Evolutionary conservation across 306 rosid species (phyloP).

Genomic region (Cicer pinnatifidum): DNA sequence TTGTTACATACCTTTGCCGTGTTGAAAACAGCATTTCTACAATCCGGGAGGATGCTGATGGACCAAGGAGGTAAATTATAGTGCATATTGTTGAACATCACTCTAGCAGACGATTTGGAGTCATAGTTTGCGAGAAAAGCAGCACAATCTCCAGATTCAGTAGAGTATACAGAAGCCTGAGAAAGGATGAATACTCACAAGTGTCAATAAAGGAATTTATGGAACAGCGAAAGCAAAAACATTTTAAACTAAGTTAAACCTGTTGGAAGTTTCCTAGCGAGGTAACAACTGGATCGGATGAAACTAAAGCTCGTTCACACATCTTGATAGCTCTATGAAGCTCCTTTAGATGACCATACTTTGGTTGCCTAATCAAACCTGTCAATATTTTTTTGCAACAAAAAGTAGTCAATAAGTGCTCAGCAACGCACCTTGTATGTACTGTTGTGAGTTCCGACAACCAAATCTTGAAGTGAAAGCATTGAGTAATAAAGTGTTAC

Average conservation of each 20-base stretch:
- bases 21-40: conserved; percentile 86
- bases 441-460: not conserved
- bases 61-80: conserved; percentile 98
- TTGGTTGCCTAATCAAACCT: conserved; percentile 96
- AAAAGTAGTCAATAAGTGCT: conserved; percentile 35
- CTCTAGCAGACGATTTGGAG: conserved; percentile 72
- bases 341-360: conserved; percentile 96
- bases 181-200: conserved; percentile 36
- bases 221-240: not conserved
- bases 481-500: not conserved
- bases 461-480: conserved; percentile 37
- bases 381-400: conserved; percentile 36
- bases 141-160: conserved; percentile 84
- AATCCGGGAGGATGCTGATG: conserved; percentile 93
- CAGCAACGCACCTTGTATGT: not conserved
- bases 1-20: conserved; percentile 81
- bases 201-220: conserved; percentile 45
- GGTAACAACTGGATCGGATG: conserved; percentile 84
- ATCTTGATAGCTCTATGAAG: conserved; percentile 86
- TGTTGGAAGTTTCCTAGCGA: conserved; percentile 90
- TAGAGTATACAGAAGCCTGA: conserved; percentile 83
- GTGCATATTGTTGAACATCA: conserved; percentile 97
- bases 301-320: conserved; percentile 80
- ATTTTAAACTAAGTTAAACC: conserved; percentile 51
- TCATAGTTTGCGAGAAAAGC: conserved; percentile 92